phyloP scores from a whole-genome alignment of 2,329 filamentous ascomycete species.

The Sporothrix dimorphospora region DNA sequence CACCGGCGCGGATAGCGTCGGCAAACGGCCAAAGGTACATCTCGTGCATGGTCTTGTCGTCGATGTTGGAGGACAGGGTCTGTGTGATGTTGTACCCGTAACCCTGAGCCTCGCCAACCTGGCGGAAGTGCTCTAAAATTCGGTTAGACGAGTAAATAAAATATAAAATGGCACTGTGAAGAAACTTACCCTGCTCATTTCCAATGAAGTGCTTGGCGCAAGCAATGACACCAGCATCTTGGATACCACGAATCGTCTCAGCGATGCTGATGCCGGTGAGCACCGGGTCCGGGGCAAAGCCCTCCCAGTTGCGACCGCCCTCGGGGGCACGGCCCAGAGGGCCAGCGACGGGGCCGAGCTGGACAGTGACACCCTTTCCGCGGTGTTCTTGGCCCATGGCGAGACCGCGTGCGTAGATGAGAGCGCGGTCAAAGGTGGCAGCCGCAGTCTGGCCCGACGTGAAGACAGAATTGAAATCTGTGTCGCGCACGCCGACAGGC shows the following conservation, averaged over 20 bases:
- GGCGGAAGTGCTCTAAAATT: constrained; percentile 68
- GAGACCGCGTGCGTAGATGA: constrained; percentile 71
- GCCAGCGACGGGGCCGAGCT: constrained; percentile 74
- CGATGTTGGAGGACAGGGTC: constrained; percentile 55
- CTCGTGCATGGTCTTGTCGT: constrained; percentile 64
- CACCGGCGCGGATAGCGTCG: constrained; percentile 62
- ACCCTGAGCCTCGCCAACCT: constrained; percentile 57
- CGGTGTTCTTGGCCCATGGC: constrained; percentile 74
- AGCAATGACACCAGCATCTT: constrained; percentile 77
- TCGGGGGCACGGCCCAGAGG: constrained; percentile 70
- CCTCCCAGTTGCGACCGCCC: constrained; percentile 74
- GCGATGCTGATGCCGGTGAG: constrained; percentile 72
- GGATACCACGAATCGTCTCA: constrained; percentile 77
- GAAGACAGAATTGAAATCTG: constrained; percentile 82
- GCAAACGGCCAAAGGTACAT: constrained; percentile 67
- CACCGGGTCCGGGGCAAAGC: constrained; percentile 72
- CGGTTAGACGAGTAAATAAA: neutral
- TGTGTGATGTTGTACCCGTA: constrained; percentile 69
- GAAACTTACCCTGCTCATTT: constrained; percentile 63
- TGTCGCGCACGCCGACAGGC: constrained; percentile 75
- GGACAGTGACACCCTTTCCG: constrained; percentile 72
- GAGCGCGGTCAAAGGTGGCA: constrained; percentile 76
- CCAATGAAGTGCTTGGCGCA: constrained; percentile 74
- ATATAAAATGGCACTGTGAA: neutral
- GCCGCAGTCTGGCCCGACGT: constrained; percentile 77